These are phyloP conservation scores for Backusella liffmaniae DNA, from an alignment of 192 early-diverging fungal species.

Conservation along the genomic window DNA sequence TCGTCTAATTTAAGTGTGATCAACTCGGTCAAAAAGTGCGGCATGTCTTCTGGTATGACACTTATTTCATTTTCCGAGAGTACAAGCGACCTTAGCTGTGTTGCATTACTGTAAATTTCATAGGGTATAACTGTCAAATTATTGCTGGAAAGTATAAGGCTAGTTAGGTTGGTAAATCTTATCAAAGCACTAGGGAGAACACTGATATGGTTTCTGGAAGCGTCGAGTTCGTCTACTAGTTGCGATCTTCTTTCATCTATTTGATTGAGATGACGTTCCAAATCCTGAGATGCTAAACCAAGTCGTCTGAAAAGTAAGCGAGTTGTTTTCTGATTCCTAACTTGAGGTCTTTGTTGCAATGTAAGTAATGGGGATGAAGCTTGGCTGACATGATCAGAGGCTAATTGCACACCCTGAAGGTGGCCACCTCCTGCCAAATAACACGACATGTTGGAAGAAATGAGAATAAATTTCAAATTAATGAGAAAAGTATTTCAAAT, in stretches of 20 bases:
- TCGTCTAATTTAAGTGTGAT: not conserved
- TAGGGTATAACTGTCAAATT: not conserved
- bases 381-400: not conserved
- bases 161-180: not conserved
- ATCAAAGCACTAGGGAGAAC: not conserved
- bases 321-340: not conserved
- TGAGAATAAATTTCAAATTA: too few relatives aligned
- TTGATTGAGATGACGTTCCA: not conserved
- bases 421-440: not conserved
- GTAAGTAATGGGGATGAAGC: not conserved
- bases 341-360: not conserved
- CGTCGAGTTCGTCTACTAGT: conserved; percentile 5
- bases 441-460: too few relatives aligned
- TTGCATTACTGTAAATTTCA: conserved; percentile 5
- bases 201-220: conserved; percentile 6
- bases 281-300: not conserved
- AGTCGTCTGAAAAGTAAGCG: not conserved
- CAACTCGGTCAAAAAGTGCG: not conserved
- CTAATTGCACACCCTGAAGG: not conserved
- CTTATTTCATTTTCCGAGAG: conserved; percentile 11
- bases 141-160: conserved; percentile 1
- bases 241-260: not conserved
- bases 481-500: too few relatives aligned
- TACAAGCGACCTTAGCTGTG: not conserved
- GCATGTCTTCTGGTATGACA: conserved; percentile 8